These are phyloP conservation scores for Musa itinerans DNA, from an alignment of 176 grass and related monocot genomes.

Conservation along the genomic window DNA sequence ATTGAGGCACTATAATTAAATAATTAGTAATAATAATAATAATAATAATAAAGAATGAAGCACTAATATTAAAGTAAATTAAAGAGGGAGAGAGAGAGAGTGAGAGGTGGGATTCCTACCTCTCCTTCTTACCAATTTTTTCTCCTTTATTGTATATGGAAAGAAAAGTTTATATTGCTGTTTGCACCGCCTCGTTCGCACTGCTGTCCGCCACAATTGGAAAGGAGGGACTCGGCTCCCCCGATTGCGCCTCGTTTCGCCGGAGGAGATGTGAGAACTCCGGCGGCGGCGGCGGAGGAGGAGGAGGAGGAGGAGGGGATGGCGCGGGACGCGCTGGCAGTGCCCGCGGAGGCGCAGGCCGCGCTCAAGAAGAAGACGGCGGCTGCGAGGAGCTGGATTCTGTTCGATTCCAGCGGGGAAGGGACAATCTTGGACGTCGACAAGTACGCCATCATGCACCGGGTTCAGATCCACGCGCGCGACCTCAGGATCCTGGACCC, in stretches of 20 bases:
- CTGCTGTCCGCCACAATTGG: background rate
- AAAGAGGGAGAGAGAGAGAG: too few relatives aligned
- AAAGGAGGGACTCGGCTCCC: background rate
- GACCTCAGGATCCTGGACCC: slow-evolving; percentile 96
- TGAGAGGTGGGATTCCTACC: too few relatives aligned
- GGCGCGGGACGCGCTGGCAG: background rate
- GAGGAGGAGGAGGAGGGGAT: background rate
- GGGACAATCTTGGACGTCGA: slow-evolving; percentile 77
- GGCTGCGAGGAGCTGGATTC: slow-evolving; percentile 82
- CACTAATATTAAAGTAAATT: too few relatives aligned
- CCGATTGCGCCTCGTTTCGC: background rate
- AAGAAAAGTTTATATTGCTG: too few relatives aligned
- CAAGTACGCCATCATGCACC: slow-evolving; percentile 96
- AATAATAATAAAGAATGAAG: too few relatives aligned
- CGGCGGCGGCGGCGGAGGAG: background rate
- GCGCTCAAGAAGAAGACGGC: slow-evolving; percentile 41
- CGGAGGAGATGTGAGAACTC: background rate
- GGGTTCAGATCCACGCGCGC: slow-evolving; percentile 88
- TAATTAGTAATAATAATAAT: too few relatives aligned
- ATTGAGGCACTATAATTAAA: too few relatives aligned
- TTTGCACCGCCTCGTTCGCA: background rate
- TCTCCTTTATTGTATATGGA: too few relatives aligned
- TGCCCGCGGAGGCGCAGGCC: background rate
- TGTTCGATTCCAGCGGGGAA: slow-evolving; percentile 57
- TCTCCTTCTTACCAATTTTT: too few relatives aligned